Evolutionary conservation across 2,329 filamentous ascomycete species (phyloP).

Genomic region (Fusarium chuoi): DNA sequence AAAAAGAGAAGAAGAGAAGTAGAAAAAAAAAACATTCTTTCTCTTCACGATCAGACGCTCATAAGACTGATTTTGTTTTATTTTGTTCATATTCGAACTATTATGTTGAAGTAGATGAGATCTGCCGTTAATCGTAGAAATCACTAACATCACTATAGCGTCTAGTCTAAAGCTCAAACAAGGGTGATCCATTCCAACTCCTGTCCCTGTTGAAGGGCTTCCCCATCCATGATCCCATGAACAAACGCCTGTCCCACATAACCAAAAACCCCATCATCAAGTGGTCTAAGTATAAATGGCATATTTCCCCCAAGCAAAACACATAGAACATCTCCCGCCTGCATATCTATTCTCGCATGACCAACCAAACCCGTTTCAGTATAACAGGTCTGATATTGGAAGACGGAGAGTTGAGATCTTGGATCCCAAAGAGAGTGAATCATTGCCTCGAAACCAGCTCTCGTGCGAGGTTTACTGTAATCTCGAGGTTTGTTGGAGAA

Average conservation of each 20-base stretch:
- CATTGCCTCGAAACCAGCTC: neutral
- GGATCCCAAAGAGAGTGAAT: neutral
- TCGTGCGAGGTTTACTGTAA: neutral
- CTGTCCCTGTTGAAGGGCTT: neutral
- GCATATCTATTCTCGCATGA: neutral
- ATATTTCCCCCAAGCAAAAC: neutral
- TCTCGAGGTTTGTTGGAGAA: neutral
- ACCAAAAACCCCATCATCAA: neutral
- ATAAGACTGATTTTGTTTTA: rapidly evolving
- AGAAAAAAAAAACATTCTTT: no score
- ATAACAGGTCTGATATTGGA: neutral
- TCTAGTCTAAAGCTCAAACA: constrained; percentile 32
- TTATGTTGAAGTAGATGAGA: neutral
- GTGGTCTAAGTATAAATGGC: neutral
- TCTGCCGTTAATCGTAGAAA: rapidly evolving
- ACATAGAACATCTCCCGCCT: neutral
- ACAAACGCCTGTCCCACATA: neutral
- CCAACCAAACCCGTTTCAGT: neutral
- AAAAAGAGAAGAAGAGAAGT: no score
- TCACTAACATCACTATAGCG: neutral
- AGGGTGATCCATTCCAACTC: neutral
- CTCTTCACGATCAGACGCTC: neutral
- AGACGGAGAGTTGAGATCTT: neutral
- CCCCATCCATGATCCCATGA: neutral
- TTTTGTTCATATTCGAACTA: no score